Evolutionary conservation across 352 stramenopile genomes (phyloP), one percentile per base, ranked within the genome.

Genomic region (Plasmopara muralis): DNA sequence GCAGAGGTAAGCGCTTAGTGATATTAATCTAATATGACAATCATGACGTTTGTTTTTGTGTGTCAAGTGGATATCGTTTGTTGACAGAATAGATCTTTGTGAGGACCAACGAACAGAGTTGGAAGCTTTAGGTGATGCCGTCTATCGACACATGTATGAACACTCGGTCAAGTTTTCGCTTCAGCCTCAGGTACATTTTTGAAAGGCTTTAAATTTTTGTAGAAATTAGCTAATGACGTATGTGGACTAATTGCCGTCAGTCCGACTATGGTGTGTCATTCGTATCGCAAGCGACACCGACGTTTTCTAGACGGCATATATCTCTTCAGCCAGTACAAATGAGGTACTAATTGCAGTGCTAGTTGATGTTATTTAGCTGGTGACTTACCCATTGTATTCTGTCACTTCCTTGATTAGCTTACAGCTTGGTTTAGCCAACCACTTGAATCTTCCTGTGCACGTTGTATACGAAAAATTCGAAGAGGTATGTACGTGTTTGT

Each of bases 191-290:
- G 79, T 88, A 68, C n/a, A 35, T 20, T 47, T 4, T 35, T 35
- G 31, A 12, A 12, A 12, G 6, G 31, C 10, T 35, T 12, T n/a
- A n/a, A 35, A 25, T 25, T 1, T 25, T 25, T 25, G 20, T 25
- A 25, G 3, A 25, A 25, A 25, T 3, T 25, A 25, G 20, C 20
- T 20, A 35, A 37, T 38, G 40, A 37, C 20, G 16, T 28, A 38
- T 38, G 47, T 42, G 15, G 1, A 46, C 33, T 48, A n/a, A 9
- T 16, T 37, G n/a, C 10, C 5, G 20, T 14, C 45, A 93, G 79
- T 91, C 83, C 25, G 83, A 93, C 49, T 89, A 87, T 42, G 80
- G 81, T 0, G 67, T 84, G 44, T 90, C 83, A 2, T 89, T 93
- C 35, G 62, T 85, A 8, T 77, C 77, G n/a, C 72, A 78, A 67